Conservation (phyloP, 78 protist genomes). For the Speleostelium caveatum region DNA sequence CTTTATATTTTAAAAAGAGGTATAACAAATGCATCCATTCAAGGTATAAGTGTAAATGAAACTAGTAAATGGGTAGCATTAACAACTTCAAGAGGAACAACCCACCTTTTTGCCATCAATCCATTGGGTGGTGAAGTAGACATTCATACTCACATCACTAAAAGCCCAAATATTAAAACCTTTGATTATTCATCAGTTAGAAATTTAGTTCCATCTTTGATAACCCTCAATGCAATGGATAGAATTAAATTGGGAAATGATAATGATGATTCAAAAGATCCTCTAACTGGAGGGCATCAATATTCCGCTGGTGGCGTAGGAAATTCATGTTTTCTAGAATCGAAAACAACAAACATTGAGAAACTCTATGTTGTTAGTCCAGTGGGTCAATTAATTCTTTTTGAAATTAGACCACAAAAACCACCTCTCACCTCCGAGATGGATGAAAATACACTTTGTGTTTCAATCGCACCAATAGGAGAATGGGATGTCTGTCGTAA, state of each 20-base stretch:
- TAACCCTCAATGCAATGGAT: slow-evolving; percentile 65
- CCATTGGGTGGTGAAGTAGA: slow-evolving; percentile 74
- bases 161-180: slow-evolving; percentile 22
- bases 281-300: neutral
- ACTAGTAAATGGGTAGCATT: slow-evolving; percentile 70
- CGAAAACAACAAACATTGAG: slow-evolving; percentile 23
- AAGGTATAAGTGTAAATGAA: slow-evolving; percentile 59
- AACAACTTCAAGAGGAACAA: slow-evolving; percentile 68
- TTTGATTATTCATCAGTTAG: slow-evolving; percentile 14
- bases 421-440: slow-evolving; percentile 36
- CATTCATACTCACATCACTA: slow-evolving; percentile 60
- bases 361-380: slow-evolving; percentile 42
- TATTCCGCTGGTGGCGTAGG: slow-evolving; percentile 16
- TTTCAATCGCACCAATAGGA: slow-evolving; percentile 7
- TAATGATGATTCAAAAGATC: slow-evolving; percentile 5
- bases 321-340: slow-evolving; percentile 55
- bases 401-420: slow-evolving; percentile 57
- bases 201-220: slow-evolving; percentile 37
- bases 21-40: slow-evolving; percentile 75
- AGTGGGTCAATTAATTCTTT: slow-evolving; percentile 66
- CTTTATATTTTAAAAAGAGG: slow-evolving; percentile 77
- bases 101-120: slow-evolving; percentile 68
- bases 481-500: slow-evolving; percentile 77
- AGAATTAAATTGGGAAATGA: slow-evolving; percentile 67
- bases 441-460: slow-evolving; percentile 55